phyloP scores from a whole-genome alignment of 805 yeast genomes.

The Teunomyces atbi region DNA sequence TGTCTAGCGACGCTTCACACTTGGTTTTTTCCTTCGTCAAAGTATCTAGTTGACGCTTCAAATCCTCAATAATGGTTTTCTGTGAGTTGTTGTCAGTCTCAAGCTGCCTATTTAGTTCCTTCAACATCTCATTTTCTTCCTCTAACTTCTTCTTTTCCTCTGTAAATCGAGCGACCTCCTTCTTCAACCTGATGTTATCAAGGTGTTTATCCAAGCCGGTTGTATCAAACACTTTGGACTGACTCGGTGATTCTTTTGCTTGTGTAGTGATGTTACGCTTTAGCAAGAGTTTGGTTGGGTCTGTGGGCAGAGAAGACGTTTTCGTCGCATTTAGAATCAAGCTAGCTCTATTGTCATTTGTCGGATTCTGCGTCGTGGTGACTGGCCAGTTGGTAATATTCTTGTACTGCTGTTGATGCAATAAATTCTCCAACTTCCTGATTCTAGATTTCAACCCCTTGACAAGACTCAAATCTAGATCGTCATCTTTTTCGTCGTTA shows the following conservation, averaged over 20 bases:
- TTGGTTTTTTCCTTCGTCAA: neutral
- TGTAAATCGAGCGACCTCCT: conserved; percentile 23
- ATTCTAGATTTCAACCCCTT: conserved; percentile 71
- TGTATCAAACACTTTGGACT: conserved; percentile 29
- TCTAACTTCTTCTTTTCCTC: neutral
- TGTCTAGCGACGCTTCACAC: neutral
- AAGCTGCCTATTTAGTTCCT: conserved; percentile 8
- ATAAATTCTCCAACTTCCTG: conserved; percentile 68
- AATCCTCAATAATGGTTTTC: conserved; percentile 1
- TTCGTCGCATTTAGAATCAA: conserved; percentile 15
- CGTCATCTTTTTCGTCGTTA: conserved; percentile 21
- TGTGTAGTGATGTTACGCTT: conserved; percentile 9
- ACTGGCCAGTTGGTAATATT: conserved; percentile 50
- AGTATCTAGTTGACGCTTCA: conserved; percentile 9
- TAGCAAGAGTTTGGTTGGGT: conserved; percentile 31
- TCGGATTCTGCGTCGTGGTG: conserved; percentile 18
- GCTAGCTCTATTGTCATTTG: conserved; percentile 14
- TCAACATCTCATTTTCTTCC: conserved; percentile 7
- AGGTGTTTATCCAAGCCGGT: conserved; percentile 42
- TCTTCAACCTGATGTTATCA: conserved; percentile 38
- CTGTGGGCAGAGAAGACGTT: conserved; percentile 1
- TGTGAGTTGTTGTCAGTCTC: conserved; percentile 5
- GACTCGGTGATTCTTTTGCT: neutral
- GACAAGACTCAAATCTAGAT: conserved; percentile 39
- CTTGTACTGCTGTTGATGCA: conserved; percentile 70